phyloP scores from a whole-genome alignment of 202 grass and related monocot genomes.

The Setaria italica region DNA sequence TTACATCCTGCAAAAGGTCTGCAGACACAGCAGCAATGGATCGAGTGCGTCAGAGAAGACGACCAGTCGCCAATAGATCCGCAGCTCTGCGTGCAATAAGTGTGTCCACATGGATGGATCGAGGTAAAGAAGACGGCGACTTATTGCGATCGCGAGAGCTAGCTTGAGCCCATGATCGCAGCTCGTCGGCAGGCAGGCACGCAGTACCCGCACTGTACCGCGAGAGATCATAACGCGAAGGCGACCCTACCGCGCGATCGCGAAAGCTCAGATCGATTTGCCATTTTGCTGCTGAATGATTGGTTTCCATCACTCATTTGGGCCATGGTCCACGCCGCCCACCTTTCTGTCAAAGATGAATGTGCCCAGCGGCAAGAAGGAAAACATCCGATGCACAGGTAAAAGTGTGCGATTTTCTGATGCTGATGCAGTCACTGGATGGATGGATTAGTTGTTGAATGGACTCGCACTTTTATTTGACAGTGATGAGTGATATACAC shows the following conservation, averaged over 20 bases:
- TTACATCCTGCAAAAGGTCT: neutral
- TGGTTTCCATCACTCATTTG: conserved; percentile 4
- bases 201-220: conserved; percentile 36
- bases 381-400: neutral
- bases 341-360: neutral
- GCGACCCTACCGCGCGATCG: conserved; percentile 28
- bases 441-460: neutral
- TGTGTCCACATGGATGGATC: conserved; percentile 41
- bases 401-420: neutral
- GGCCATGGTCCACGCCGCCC: neutral
- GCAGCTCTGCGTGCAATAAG: conserved; percentile 35
- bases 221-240: conserved; percentile 24
- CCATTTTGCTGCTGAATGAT: neutral
- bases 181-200: conserved; percentile 21
- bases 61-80: conserved; percentile 29
- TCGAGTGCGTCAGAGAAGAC: conserved; percentile 6
- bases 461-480: conserved; percentile 46
- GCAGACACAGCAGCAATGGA: neutral
- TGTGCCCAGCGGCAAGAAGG: neutral
- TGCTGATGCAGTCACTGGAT: neutral
- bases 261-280: conserved; percentile 20
- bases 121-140: conserved; percentile 29
- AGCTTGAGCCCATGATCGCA: conserved; percentile 36
- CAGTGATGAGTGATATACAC: conserved; percentile 41
- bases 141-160: conserved; percentile 32